These are phyloP conservation scores for Drosera spatulata DNA, from an alignment of 179 eudicot species.

Conservation along the genomic window DNA sequence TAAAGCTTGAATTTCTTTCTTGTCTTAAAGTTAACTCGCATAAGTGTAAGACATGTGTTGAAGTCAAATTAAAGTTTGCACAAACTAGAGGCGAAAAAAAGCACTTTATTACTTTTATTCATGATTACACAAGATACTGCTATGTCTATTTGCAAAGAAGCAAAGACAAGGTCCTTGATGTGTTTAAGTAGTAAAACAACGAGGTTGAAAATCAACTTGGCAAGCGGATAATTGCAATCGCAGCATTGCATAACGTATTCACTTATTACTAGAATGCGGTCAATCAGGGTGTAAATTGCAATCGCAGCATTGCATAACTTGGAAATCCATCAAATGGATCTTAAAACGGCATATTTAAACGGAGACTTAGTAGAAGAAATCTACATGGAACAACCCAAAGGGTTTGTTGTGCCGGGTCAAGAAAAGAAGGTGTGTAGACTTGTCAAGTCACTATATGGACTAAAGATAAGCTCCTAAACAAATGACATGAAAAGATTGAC, in stretches of 20 bases:
- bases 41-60: not conserved
- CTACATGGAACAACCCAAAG: no score
- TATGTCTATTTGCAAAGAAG: constrained; percentile 3
- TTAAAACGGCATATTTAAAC: not conserved
- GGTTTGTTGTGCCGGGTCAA: no score
- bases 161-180: not conserved
- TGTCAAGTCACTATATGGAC: no score
- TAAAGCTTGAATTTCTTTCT: not conserved
- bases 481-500: no score
- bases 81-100: not conserved
- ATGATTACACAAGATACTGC: constrained; percentile 1
- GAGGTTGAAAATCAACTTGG: constrained; percentile 8
- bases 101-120: not conserved
- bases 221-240: not conserved
- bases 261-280: not conserved
- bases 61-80: not conserved
- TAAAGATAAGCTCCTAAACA: no score
- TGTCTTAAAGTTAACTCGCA: no score
- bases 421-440: no score
- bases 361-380: not conserved
- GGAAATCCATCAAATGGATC: not conserved
- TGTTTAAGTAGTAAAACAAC: not conserved
- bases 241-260: no score
- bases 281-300: not conserved
- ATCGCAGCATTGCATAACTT: not conserved